Base-by-base conservation (phyloP, 768 basidiomycete genomes). In the Mycena kentingensis region DNA sequence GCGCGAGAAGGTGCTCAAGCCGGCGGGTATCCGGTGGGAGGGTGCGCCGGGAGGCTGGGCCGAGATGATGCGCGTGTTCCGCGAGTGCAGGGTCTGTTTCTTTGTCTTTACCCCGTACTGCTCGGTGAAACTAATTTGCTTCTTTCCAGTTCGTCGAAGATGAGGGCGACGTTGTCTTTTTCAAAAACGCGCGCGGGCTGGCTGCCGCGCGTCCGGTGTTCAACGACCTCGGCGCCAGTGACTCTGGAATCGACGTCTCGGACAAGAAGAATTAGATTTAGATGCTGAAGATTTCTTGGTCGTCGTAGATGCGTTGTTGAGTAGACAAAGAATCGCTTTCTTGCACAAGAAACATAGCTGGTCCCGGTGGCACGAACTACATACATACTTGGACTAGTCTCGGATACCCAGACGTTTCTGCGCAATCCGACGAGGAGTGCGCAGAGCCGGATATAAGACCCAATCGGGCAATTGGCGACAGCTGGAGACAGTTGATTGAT, bases 91-190 rank as follows among this genome's bases (percentile, higher is more conserved):
- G 75, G 82, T 83, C 60, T n/a, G 66, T 57, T 49, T 48, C 24
- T 15, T 31, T 10, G 13, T 2, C 29, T 24, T 5, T 29, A 22
- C 16, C 25, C 26, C 37, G 5, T 19, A 29, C 15, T 27, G 15
- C 22, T n/a, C 1, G 7, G 7, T 6, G 16, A 7, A 32, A 16
- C 53, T 32, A 34, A 37, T 45, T 24, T 55, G 31, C 12, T 10
- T 31, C n/a, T 29, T 22, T 39, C 3, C 48, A 83, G 83, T 98
- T 93, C 68, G 89, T 99, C 39, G 96, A 98, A 70, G 93, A 98
- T 65, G 87, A 91, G 58, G 94, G 93, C 38, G 84, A 90, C 61
- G 84, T 97, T 56, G 68, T 94, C 55, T 94, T 95, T 76, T 96
- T 84, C 82, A 93, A 93, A 79, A 90, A 98, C 62, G 83, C 88